Percentiles rank a stretch among this genome's conserved stretches.
phyloP scores from a whole-genome alignment of 768 basidiomycete species.

The Suillus lakei region DNA sequence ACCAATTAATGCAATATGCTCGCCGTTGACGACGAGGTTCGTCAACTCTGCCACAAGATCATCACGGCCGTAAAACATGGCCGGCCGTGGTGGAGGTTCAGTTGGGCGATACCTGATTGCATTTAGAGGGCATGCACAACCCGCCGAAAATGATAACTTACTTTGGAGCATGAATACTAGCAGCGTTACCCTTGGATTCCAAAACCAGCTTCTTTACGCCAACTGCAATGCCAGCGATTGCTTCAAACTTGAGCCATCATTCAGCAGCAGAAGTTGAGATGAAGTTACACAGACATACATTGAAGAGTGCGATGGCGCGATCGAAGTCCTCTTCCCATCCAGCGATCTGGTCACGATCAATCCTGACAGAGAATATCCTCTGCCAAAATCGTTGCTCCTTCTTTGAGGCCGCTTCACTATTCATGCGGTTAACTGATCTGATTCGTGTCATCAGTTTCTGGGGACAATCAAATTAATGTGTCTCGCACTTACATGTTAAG shows the following conservation, averaged over 20 bases:
- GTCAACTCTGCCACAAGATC: neutral
- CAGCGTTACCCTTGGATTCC: neutral
- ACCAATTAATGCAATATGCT: neutral
- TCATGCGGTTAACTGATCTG: neutral
- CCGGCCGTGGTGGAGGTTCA: neutral
- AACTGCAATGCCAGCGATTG: neutral
- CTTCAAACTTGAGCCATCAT: neutral
- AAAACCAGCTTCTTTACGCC: neutral
- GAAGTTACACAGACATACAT: neutral
- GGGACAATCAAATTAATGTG: neutral
- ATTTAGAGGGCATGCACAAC: neutral
- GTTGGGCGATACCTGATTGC: neutral
- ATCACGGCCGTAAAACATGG: neutral
- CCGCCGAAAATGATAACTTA: neutral
- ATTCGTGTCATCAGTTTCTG: no score
- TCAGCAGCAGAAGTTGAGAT: neutral
- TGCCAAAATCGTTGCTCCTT: neutral
- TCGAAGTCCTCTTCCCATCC: neutral
- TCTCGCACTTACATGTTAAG: slow-evolving; percentile 1
- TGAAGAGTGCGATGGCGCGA: neutral
- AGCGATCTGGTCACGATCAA: neutral
- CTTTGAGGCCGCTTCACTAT: neutral
- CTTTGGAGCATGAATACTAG: neutral
- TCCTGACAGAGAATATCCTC: neutral
- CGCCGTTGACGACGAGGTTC: neutral